These are phyloP conservation scores for Lactarius hengduanensis DNA, from an alignment of 768 basidiomycete species.

Conservation along the genomic window DNA sequence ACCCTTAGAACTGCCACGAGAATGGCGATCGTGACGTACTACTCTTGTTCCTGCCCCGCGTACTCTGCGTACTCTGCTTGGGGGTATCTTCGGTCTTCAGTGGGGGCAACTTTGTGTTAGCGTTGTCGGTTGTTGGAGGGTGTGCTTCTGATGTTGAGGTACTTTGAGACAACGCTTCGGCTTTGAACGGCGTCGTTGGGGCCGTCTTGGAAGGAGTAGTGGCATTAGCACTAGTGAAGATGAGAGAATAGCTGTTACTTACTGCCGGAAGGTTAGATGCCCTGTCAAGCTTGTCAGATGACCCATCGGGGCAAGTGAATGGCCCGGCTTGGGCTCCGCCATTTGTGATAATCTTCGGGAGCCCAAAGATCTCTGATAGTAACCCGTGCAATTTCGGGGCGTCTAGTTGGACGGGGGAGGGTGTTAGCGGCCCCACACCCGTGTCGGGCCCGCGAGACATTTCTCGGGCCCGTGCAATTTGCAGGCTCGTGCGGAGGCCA, in stretches of 20 bases:
- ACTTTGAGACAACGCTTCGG: slow-evolving; percentile 13
- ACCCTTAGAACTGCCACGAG: slow-evolving; percentile 4
- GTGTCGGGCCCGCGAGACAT: slow-evolving; percentile 24
- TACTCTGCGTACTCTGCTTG: background rate
- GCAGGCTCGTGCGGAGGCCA: slow-evolving; percentile 41
- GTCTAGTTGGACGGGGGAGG: slow-evolving; percentile 14
- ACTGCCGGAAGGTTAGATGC: slow-evolving; percentile 18
- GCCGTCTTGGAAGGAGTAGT: slow-evolving; percentile 6
- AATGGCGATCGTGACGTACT: slow-evolving; percentile 1
- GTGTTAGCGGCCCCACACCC: slow-evolving; percentile 4
- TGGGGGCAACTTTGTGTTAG: background rate
- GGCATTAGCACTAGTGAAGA: background rate
- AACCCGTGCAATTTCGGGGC: slow-evolving; percentile 8
- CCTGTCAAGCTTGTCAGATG: slow-evolving; percentile 3
- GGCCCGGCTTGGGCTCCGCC: background rate
- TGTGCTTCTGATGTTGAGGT: slow-evolving; percentile 1
- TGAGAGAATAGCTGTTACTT: background rate
- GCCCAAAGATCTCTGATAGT: slow-evolving; percentile 11
- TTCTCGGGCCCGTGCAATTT: slow-evolving; percentile 43
- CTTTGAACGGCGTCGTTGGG: slow-evolving; percentile 14
- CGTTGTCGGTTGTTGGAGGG: background rate
- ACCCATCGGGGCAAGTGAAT: slow-evolving; percentile 4
- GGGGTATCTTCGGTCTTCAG: background rate
- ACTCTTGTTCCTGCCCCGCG: background rate
- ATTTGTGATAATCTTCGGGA: background rate